Evolutionary conservation across 2,329 filamentous ascomycete genomes (phyloP).

Genomic region (Septoria petroselini): DNA sequence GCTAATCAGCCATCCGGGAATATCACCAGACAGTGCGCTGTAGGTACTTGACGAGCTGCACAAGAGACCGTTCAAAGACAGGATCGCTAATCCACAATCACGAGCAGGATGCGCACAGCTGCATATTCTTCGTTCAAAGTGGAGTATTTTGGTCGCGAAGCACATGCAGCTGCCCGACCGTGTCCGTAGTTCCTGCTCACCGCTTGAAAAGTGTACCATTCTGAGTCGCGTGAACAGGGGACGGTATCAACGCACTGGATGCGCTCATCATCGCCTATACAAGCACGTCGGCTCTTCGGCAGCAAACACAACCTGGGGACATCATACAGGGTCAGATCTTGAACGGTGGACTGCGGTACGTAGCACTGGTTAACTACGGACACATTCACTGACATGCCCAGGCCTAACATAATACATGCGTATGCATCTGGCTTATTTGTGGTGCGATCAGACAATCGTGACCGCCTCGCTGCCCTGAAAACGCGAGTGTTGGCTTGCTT

Average conservation of each 20-base stretch:
- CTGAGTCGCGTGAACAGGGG: constrained; percentile 14
- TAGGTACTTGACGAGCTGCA: neutral
- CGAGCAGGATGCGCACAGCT: constrained; percentile 49
- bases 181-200: neutral
- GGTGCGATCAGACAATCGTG: constrained; percentile 36
- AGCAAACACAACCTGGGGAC: constrained; percentile 43
- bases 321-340: constrained; percentile 39
- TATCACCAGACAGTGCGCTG: constrained; percentile 38
- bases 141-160: constrained; percentile 48
- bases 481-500: constrained; percentile 44
- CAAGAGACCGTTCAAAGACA: too few species aligned
- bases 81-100: neutral
- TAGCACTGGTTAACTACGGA: neutral
- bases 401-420: constrained; percentile 43
- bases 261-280: constrained; percentile 37
- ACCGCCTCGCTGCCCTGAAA: constrained; percentile 35
- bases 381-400: neutral
- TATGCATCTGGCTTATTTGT: constrained; percentile 41
- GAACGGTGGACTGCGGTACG: constrained; percentile 27
- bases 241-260: constrained; percentile 39
- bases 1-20: constrained; percentile 40
- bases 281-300: constrained; percentile 39
- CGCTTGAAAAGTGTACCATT: neutral
- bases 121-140: constrained; percentile 49
- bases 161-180: constrained; percentile 38